Conservation (phyloP, 2,329 filamentous ascomycete species). For the Cadophora sp. region DNA sequence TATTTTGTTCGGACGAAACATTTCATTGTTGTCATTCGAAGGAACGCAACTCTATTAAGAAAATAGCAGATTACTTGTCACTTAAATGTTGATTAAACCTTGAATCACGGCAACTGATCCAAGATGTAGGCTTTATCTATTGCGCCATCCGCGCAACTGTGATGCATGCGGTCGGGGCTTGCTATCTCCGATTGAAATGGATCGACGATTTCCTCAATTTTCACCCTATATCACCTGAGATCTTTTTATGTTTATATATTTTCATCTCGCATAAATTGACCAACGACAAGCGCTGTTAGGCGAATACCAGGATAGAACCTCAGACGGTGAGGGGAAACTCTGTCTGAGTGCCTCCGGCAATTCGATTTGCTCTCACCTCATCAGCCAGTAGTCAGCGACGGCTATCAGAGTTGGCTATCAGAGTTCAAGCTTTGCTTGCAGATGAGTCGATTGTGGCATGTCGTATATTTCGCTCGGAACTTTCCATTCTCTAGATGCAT, state of each 20-base stretch:
- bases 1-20: background rate
- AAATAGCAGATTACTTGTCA: too few species aligned
- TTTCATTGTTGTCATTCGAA: background rate
- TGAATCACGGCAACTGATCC: background rate
- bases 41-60: background rate
- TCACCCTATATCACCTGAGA: background rate
- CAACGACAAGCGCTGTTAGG: constrained; percentile 6
- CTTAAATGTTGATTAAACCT: background rate
- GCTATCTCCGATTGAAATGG: background rate
- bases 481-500: constrained; percentile 2
- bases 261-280: constrained; percentile 5
- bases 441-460: background rate
- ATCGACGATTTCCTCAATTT: background rate
- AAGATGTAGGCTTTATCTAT: background rate
- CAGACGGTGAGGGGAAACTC: background rate
- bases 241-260: background rate
- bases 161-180: background rate
- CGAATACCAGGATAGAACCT: background rate
- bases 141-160: background rate
- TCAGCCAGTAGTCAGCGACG: background rate
- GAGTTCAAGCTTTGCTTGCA: background rate
- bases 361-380: constrained; percentile 8
- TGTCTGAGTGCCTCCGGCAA: background rate
- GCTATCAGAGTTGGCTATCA: background rate
- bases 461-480: background rate